Percentiles rank a stretch among this genome's conserved stretches.
Evolutionary conservation across 768 basidiomycete genomes (phyloP).

Genomic region (Trametes sanguinea): DNA sequence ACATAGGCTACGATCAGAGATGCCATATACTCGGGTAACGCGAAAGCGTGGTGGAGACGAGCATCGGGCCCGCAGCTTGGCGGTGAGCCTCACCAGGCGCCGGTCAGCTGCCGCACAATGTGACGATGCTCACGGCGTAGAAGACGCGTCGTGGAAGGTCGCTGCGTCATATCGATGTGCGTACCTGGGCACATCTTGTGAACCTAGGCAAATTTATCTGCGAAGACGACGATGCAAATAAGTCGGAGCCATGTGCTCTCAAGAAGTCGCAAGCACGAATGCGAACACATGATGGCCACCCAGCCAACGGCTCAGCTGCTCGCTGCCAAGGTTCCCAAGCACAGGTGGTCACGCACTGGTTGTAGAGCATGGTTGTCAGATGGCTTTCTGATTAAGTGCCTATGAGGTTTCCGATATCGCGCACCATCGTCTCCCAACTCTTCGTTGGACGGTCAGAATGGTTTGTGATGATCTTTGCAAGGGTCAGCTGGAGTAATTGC

Average conservation of each 20-base stretch:
- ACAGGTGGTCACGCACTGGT: no score
- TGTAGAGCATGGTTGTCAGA: no score
- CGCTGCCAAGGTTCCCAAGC: no score
- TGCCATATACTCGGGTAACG: not conserved
- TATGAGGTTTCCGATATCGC: no score
- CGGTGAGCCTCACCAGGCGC: slow-evolving; percentile 6
- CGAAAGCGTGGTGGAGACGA: not conserved
- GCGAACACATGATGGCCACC: not conserved
- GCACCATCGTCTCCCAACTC: no score
- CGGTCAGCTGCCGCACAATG: slow-evolving; percentile 19
- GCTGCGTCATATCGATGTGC: slow-evolving; percentile 7
- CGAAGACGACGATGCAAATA: not conserved
- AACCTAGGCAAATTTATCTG: not conserved
- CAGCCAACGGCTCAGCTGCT: no score
- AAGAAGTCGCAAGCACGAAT: not conserved
- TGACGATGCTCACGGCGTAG: slow-evolving; percentile 6
- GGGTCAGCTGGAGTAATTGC: no score
- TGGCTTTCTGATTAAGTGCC: no score
- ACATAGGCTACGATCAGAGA: slow-evolving; percentile 1
- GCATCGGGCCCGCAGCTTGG: slow-evolving; percentile 3
- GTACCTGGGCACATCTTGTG: not conserved
- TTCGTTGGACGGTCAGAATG: no score
- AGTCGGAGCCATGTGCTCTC: not conserved
- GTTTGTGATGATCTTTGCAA: no score
- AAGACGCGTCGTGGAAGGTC: not conserved